Conservation (phyloP, 257 asterid genomes). For the Thymus quinquecostatus region DNA sequence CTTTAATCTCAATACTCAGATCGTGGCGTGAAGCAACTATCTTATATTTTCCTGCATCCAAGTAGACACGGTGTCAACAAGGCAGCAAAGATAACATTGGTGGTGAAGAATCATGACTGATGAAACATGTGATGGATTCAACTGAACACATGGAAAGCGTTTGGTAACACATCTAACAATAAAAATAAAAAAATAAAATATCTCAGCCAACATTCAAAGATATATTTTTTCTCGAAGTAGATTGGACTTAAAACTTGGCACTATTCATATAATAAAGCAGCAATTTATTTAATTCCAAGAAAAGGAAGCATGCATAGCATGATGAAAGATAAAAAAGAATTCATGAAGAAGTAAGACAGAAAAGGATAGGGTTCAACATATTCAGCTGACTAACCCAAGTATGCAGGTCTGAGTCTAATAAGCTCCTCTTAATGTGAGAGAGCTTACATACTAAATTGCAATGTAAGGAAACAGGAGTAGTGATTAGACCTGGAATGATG, state of each 20-base stretch:
- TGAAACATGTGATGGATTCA: conserved; percentile 7
- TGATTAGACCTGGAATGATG: conserved; percentile 69
- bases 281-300: background rate
- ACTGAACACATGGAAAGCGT: conserved; percentile 8
- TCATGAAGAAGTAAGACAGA: background rate
- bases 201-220: background rate
- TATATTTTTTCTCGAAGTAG: conserved; percentile 1
- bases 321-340: background rate
- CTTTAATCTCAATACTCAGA: conserved; percentile 70
- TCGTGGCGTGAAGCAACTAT: conserved; percentile 76
- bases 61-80: conserved; percentile 29
- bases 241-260: background rate
- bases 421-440: conserved; percentile 5
- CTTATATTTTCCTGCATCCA: conserved; percentile 70
- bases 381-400: background rate
- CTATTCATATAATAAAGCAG: conserved; percentile 13
- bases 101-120: conserved; percentile 3
- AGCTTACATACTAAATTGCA: conserved; percentile 22
- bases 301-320: conserved; percentile 17
- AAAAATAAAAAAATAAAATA: background rate
- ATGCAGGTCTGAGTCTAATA: conserved; percentile 1
- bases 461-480: conserved; percentile 31
- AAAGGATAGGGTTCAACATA: too few relatives aligned
- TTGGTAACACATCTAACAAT: conserved; percentile 22
- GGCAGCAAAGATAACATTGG: conserved; percentile 24